These are phyloP conservation scores for Suillus decipiens DNA, from an alignment of 768 basidiomycete species.

Conservation along the genomic window DNA sequence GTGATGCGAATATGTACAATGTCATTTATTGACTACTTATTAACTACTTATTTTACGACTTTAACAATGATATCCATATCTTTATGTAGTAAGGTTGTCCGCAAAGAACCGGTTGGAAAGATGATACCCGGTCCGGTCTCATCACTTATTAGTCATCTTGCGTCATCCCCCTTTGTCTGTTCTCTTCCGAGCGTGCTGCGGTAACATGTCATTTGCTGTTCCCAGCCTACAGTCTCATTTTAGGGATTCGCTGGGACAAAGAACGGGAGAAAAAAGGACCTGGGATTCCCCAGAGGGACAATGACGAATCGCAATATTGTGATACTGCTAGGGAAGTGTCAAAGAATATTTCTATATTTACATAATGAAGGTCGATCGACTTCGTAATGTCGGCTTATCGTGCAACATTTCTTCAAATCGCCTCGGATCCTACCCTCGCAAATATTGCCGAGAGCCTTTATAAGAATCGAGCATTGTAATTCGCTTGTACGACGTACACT, in stretches of 20 bases:
- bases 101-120: too few relatives aligned
- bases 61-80: not conserved
- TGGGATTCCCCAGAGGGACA: too few relatives aligned
- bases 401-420: not conserved
- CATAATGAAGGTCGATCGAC: not conserved
- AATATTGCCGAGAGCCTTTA: not conserved
- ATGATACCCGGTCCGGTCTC: too few relatives aligned
- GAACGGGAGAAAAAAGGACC: too few relatives aligned
- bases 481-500: conserved; percentile 14
- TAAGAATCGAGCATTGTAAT: not conserved
- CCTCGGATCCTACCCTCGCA: not conserved
- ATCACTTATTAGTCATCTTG: too few relatives aligned
- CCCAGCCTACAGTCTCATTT: too few relatives aligned
- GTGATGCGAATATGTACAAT: not conserved
- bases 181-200: too few relatives aligned
- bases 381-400: not conserved
- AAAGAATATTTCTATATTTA: not conserved
- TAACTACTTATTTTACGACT: not conserved
- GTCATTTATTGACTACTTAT: not conserved
- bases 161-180: too few relatives aligned
- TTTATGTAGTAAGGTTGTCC: too few relatives aligned
- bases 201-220: too few relatives aligned
- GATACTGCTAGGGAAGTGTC: not conserved
- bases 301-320: not conserved
- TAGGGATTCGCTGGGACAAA: too few relatives aligned